Evolutionary conservation across 345 rosid genomes (phyloP).

Genomic region (Turnera subulata): DNA sequence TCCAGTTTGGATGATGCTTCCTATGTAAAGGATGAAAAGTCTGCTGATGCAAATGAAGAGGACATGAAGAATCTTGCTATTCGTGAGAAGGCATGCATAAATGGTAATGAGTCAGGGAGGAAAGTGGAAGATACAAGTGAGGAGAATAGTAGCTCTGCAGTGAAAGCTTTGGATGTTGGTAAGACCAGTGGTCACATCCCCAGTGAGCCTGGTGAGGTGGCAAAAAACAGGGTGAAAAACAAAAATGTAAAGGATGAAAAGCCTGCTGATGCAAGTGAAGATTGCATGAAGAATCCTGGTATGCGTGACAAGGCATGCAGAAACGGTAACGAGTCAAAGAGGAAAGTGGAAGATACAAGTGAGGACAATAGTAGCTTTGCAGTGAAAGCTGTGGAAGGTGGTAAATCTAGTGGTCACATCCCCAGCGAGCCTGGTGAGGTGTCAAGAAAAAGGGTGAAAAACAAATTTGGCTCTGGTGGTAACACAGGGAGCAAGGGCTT

Average conservation of each 20-base stretch:
- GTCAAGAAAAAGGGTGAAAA: conserved; percentile 35
- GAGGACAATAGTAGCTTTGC: conserved; percentile 24
- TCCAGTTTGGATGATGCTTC: conserved; percentile 29
- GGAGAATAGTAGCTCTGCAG: conserved; percentile 22
- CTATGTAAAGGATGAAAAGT: conserved; percentile 29
- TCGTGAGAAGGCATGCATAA: conserved; percentile 30
- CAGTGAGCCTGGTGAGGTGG: conserved; percentile 30
- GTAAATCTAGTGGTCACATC: conserved; percentile 9
- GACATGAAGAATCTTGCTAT: conserved; percentile 30
- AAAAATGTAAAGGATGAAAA: conserved; percentile 32
- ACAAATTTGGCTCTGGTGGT: conserved; percentile 26
- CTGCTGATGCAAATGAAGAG: conserved; percentile 31
- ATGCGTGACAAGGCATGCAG: conserved; percentile 28
- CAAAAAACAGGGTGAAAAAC: conserved; percentile 35
- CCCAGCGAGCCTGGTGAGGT: conserved; percentile 31
- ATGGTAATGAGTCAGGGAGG: conserved; percentile 41
- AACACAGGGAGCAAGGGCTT: conserved; percentile 24
- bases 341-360: conserved; percentile 29
- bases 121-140: conserved; percentile 29
- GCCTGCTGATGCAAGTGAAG: conserved; percentile 32
- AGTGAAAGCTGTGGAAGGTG: conserved; percentile 26
- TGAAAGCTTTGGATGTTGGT: conserved; percentile 25
- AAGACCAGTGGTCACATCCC: conserved; percentile 8
- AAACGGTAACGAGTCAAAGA: conserved; percentile 41
- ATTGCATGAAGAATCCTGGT: conserved; percentile 29